These are phyloP conservation scores for Dryas alaskensis DNA, from an alignment of 306 rosid genomes.

Conservation along the genomic window DNA sequence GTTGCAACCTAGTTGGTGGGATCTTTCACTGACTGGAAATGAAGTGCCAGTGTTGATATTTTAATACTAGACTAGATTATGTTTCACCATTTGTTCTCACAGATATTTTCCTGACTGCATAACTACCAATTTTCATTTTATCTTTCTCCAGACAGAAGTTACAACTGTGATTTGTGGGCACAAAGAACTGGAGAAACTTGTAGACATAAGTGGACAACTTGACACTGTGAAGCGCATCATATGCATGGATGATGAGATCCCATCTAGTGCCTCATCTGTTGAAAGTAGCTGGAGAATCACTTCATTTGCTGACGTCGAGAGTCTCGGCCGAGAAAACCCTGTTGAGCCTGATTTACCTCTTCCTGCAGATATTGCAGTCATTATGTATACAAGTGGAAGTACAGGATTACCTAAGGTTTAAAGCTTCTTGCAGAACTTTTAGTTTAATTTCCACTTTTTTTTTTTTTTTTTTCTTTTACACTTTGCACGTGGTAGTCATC, in stretches of 20 bases:
- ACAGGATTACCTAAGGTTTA: constrained; percentile 94
- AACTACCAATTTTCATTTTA: constrained; percentile 1
- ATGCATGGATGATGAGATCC: constrained; percentile 71
- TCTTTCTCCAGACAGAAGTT: constrained; percentile 78
- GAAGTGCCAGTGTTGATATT: background rate
- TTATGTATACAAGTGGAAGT: constrained; percentile 99
- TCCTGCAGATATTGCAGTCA: constrained; percentile 85
- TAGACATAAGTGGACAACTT: constrained; percentile 65
- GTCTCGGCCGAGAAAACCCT: constrained; percentile 61
- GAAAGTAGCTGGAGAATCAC: constrained; percentile 58
- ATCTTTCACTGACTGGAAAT: constrained; percentile 1
- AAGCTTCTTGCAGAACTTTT: constrained; percentile 30
- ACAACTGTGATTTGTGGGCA: constrained; percentile 85
- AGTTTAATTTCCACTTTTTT: constrained; percentile 4
- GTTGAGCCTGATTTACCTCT: constrained; percentile 74
- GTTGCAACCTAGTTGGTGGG: constrained; percentile 5
- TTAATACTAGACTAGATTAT: background rate
- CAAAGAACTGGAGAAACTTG: constrained; percentile 77
- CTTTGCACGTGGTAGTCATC: constrained; percentile 18
- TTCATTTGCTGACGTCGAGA: constrained; percentile 61
- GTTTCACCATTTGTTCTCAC: background rate
- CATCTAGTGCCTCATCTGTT: constrained; percentile 44
- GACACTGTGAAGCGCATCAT: constrained; percentile 73
- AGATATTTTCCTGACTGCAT: constrained; percentile 5
- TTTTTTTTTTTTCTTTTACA: background rate